These are phyloP conservation scores for Biscogniauxia mediterranea DNA, from an alignment of 2,329 filamentous ascomycete genomes.

Conservation along the genomic window DNA sequence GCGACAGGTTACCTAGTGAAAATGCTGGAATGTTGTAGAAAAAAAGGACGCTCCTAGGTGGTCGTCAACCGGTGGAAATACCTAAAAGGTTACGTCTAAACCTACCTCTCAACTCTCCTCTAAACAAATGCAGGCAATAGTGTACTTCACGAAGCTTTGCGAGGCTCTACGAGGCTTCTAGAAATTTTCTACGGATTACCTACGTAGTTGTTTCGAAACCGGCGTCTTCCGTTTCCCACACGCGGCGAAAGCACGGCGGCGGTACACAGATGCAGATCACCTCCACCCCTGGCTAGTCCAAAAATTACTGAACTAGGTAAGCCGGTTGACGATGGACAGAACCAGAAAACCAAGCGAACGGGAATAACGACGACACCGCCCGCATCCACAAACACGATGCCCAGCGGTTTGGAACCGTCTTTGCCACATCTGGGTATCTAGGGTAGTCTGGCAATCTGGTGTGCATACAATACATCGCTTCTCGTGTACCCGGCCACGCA, in stretches of 20 bases:
- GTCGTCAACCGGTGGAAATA: no score
- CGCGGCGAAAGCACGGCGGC: not conserved
- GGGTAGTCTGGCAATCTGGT: no score
- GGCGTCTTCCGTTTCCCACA: not conserved
- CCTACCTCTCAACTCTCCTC: no score
- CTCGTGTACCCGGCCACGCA: no score
- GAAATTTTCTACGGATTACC: not conserved
- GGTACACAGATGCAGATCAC: not conserved
- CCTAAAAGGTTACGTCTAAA: no score
- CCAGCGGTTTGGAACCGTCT: not conserved
- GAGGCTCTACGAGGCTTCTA: not conserved
- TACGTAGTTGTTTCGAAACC: no score
- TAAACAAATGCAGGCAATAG: no score
- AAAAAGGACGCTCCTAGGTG: no score
- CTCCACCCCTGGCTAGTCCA: not conserved
- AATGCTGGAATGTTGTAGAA: not conserved
- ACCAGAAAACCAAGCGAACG: not conserved
- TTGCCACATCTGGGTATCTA: not conserved
- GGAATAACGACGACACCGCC: not conserved
- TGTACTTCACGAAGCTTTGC: no score
- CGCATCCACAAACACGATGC: not conserved
- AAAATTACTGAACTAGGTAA: not conserved
- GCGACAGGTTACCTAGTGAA: not conserved
- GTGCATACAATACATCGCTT: no score
- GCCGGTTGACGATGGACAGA: not conserved